phyloP scores from a whole-genome alignment of 2,329 filamentous ascomycete genomes.

The Coniochaeta ligniaria region DNA sequence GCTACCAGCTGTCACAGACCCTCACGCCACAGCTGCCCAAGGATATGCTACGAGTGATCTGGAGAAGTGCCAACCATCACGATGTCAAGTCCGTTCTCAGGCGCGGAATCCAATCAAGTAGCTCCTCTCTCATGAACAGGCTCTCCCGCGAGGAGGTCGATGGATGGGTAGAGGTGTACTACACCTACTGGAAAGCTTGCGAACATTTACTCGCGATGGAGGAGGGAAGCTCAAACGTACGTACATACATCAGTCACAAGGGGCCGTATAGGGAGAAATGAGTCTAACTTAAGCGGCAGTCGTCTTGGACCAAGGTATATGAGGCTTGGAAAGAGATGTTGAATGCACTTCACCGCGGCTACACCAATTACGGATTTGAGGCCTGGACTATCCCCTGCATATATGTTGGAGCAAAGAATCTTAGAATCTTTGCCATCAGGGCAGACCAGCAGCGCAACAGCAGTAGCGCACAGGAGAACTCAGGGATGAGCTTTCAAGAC shows the following conservation, averaged over 20 bases:
- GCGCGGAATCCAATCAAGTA: slow-evolving; percentile 59
- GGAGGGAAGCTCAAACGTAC: slow-evolving; percentile 27
- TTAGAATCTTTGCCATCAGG: slow-evolving; percentile 83
- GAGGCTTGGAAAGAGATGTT: slow-evolving; percentile 83
- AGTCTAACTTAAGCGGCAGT: slow-evolving; percentile 14
- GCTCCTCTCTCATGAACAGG: slow-evolving; percentile 33
- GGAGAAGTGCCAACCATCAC: slow-evolving; percentile 60
- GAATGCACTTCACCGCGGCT: slow-evolving; percentile 71
- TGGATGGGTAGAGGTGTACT: slow-evolving; percentile 84
- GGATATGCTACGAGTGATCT: slow-evolving; percentile 61
- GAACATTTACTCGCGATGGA: slow-evolving; percentile 65
- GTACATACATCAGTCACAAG: not conserved
- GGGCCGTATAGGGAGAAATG: slow-evolving; percentile 28
- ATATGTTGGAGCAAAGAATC: slow-evolving; percentile 78
- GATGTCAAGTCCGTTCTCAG: slow-evolving; percentile 64
- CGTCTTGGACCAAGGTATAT: slow-evolving; percentile 79
- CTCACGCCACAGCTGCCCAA: slow-evolving; percentile 63
- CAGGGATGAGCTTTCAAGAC: slow-evolving; percentile 56
- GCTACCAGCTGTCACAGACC: slow-evolving; percentile 66
- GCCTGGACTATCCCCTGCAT: slow-evolving; percentile 91
- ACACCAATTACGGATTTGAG: slow-evolving; percentile 67
- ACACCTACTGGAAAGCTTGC: slow-evolving; percentile 75
- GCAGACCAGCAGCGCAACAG: slow-evolving; percentile 65
- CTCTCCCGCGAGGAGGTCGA: slow-evolving; percentile 61
- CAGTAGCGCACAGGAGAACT: slow-evolving; percentile 25